Percentiles rank a stretch among this genome's conserved stretches.
Conservation (phyloP, 1,139 yeast genomes). For the Magnusiomyces fungicola region DNA sequence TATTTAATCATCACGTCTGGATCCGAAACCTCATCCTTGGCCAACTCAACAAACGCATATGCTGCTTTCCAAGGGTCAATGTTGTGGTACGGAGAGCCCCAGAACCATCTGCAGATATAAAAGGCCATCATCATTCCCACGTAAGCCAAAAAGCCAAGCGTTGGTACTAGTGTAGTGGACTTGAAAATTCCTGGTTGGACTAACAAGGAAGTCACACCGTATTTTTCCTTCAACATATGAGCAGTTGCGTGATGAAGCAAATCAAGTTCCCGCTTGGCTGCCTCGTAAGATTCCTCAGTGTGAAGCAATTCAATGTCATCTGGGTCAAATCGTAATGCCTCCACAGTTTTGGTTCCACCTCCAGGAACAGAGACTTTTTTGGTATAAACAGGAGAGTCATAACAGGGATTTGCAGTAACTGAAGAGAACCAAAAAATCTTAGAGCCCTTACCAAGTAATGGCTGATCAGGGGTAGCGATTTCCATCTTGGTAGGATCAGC, state of each 20-base stretch:
- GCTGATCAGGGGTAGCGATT: conserved; percentile 43
- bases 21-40: conserved; percentile 40
- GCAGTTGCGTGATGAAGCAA: conserved; percentile 69
- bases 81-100: conserved; percentile 82
- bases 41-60: conserved; percentile 65
- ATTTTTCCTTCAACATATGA: conserved; percentile 37
- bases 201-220: conserved; percentile 62
- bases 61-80: conserved; percentile 87
- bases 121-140: conserved; percentile 81
- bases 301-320: conserved; percentile 66
- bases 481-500: conserved; percentile 1
- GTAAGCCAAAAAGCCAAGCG: conserved; percentile 67
- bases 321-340: conserved; percentile 44
- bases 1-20: conserved; percentile 51
- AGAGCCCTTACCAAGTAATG: conserved; percentile 47
- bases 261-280: conserved; percentile 84
- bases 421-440: conserved; percentile 81
- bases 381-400: conserved; percentile 23
- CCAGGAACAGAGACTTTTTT: background rate
- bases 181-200: conserved; percentile 94
- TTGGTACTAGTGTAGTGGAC: conserved; percentile 71
- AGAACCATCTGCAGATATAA: conserved; percentile 64
- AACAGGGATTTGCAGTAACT: conserved; percentile 57
- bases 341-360: background rate
- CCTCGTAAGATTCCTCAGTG: conserved; percentile 73